Percentiles rank a stretch among this genome's conserved stretches.
Conservation (phyloP, 805 yeast species). For the Pichia eremophila region DNA sequence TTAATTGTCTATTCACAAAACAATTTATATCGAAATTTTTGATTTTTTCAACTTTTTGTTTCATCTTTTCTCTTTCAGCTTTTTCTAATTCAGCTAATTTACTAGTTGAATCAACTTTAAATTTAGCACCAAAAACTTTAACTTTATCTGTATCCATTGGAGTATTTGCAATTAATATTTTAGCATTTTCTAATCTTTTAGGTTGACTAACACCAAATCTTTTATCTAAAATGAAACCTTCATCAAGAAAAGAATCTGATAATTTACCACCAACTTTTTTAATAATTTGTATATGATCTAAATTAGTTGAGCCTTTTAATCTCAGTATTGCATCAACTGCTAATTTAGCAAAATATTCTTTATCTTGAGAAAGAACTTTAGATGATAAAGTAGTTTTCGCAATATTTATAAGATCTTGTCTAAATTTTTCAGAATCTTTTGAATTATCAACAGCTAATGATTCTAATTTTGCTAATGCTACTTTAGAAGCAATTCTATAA, state of each 20-base stretch:
- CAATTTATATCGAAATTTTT: constrained; percentile 72
- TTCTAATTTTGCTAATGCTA: constrained; percentile 78
- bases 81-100: constrained; percentile 62
- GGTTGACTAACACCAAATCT: constrained; percentile 93
- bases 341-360: constrained; percentile 75
- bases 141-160: constrained; percentile 96
- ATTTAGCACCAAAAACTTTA: constrained; percentile 94
- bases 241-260: constrained; percentile 87
- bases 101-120: constrained; percentile 90
- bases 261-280: constrained; percentile 90
- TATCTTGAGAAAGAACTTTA: constrained; percentile 91
- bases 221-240: constrained; percentile 89
- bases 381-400: constrained; percentile 92
- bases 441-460: constrained; percentile 69
- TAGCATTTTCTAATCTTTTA: constrained; percentile 71
- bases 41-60: constrained; percentile 77
- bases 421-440: constrained; percentile 46
- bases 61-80: constrained; percentile 86
- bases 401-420: constrained; percentile 71
- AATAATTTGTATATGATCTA: constrained; percentile 87
- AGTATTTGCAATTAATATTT: constrained; percentile 87
- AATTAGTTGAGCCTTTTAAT: constrained; percentile 75
- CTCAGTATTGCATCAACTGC: constrained; percentile 93
- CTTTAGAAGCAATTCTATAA: constrained; percentile 75
- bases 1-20: constrained; percentile 91